Evolutionary conservation across 306 rosid genomes (phyloP).

Genomic region (Argentina anserina): DNA sequence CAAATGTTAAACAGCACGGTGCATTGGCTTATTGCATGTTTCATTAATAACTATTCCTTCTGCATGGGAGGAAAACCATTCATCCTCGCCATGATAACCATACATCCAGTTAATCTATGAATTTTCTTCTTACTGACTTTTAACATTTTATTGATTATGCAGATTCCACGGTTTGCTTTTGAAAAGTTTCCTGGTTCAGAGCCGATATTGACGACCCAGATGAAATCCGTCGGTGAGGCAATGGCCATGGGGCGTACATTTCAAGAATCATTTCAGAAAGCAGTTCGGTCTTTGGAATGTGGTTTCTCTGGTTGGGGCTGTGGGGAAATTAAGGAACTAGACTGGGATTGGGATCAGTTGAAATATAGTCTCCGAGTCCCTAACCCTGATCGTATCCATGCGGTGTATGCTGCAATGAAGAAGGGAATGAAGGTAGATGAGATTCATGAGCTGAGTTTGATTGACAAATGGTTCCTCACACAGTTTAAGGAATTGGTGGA

Average conservation of each 20-base stretch:
- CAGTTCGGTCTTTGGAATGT: conserved; percentile 80
- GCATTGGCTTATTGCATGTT: neutral
- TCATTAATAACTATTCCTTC: neutral
- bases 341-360: conserved; percentile 79
- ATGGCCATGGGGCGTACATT: conserved; percentile 94
- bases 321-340: conserved; percentile 69
- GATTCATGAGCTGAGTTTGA: conserved; percentile 69
- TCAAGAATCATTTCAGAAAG: conserved; percentile 97
- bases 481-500: conserved; percentile 85
- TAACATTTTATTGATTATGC: conserved; percentile 35
- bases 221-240: conserved; percentile 97
- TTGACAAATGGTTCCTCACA: conserved; percentile 90
- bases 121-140: conserved; percentile 2
- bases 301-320: conserved; percentile 95
- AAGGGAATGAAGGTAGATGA: conserved; percentile 86
- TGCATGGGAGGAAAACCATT: neutral
- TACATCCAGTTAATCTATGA: neutral
- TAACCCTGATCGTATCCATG: conserved; percentile 88
- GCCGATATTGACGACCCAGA: conserved; percentile 90
- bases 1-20: neutral
- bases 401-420: conserved; percentile 90
- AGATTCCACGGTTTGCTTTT: conserved; percentile 96
- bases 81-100: too few species aligned
- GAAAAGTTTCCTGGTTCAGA: conserved; percentile 98
- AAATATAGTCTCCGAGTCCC: conserved; percentile 92